phyloP scores from a whole-genome alignment of 2,329 filamentous ascomycete genomes.

The Xylaria sp. region DNA sequence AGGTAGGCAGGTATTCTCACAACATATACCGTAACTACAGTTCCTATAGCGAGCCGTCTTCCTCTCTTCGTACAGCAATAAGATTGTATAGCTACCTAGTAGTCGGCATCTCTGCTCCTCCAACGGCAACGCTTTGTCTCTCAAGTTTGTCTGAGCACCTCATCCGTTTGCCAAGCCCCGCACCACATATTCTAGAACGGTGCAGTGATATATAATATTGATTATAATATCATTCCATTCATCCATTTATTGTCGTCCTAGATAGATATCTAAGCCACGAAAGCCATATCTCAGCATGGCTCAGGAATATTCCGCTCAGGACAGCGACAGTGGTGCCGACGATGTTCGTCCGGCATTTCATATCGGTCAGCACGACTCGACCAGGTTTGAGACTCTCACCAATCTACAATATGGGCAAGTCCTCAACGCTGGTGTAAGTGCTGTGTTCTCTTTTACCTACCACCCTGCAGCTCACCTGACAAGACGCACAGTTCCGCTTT shows the following conservation, averaged over 20 bases:
- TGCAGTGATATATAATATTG: not conserved
- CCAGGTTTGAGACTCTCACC: slow-evolving; percentile 63
- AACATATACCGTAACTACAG: too few species aligned
- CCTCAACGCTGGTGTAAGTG: slow-evolving; percentile 70
- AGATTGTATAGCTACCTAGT: too few species aligned
- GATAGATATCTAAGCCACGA: too few species aligned
- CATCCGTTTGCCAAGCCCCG: slow-evolving; percentile 4
- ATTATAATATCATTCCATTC: too few species aligned
- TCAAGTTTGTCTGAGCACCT: not conserved
- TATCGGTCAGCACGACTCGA: slow-evolving; percentile 76
- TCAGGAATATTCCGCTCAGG: slow-evolving; percentile 26
- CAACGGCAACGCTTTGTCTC: not conserved
- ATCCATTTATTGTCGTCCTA: too few species aligned
- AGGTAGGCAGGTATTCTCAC: too few species aligned
- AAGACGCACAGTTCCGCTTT: slow-evolving; percentile 71
- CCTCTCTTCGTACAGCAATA: not conserved
- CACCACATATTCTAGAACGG: not conserved
- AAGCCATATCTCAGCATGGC: too few species aligned
- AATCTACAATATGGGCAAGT: slow-evolving; percentile 70
- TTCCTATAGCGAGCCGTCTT: not conserved
- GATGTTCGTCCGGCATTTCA: slow-evolving; percentile 64
- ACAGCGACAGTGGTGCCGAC: slow-evolving; percentile 49
- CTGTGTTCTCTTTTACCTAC: not conserved
- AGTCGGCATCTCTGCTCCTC: not conserved
- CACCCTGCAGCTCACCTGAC: slow-evolving; percentile 5